Base-by-base conservation (phyloP, 805 yeast genomes). In the Monosporozyma siamensis region DNA sequence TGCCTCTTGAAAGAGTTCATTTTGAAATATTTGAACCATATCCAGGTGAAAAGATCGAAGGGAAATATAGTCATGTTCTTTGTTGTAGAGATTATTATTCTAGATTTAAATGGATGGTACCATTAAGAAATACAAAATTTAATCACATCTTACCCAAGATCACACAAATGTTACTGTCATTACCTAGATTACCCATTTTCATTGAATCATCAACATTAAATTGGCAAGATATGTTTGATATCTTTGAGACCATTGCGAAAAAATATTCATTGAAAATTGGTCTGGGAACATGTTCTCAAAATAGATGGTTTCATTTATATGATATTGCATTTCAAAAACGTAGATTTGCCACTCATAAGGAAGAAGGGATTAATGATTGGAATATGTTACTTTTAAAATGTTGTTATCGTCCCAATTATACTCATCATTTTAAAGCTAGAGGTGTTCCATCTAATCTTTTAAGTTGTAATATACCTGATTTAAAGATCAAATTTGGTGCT, bases 1-100 rank as follows among this genome's bases (percentile, higher is more conserved):
- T 55, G 42, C 62, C 61, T 1, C 45, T 55, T 6, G 61, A 55
- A 35, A 49, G 61, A 45, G 44, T 61, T 7, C 62, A 59, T 35
- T 38, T 61, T 23, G 65, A 61, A 41, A 41, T 60, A 2, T 46
- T 60, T 27, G 44, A 51, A 29, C 59, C 63, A 10, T 59, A 56
- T 41, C 45, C 43, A 2, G 47, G 42, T 25, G 44, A 47, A 15
- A 40, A 43, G 14, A 54, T 61, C n/a, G 59, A 52, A 35, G 54
- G 52, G 6, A 52, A 44, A 30, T 61, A 54, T 43, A 45, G 62
- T 7, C 54, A 58, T 39, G 47, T 61, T 12, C 39, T 61, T 27
- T 53, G 46, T 38, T 49, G 51, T 24, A 50, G 60, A 41, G 66
- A 61, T 39, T 61, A 54, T 38, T 44, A 48, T 40, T 55, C 64